These are phyloP conservation scores for Orbilia brochopaga DNA, from an alignment of 2,329 filamentous ascomycete genomes.

Conservation along the genomic window DNA sequence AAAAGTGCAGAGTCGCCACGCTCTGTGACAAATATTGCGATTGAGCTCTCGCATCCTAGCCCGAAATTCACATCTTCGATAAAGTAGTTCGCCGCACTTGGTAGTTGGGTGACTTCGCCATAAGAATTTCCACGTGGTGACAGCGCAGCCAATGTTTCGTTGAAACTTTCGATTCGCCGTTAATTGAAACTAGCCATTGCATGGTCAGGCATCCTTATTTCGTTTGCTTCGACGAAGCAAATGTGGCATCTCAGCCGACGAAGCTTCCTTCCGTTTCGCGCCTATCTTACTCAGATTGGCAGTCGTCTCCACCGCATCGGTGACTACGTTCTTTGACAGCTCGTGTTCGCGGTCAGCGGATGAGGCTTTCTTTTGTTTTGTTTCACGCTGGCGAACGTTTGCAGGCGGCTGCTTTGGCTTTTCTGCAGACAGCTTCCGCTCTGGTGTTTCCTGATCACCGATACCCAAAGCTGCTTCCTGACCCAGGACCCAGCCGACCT, in stretches of 20 bases:
- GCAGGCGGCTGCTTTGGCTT: not conserved
- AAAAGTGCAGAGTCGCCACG: conserved; percentile 5
- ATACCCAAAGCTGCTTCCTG: conserved; percentile 31
- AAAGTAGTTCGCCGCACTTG: not conserved
- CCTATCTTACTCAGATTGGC: conserved; percentile 47
- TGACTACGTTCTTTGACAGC: conserved; percentile 23
- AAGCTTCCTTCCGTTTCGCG: conserved; percentile 42
- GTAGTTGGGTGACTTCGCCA: not conserved
- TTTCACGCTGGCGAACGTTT: conserved; percentile 7
- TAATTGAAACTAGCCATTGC: conserved; percentile 3
- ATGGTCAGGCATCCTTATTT: conserved; percentile 31
- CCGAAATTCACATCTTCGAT: not conserved
- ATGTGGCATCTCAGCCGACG: conserved; percentile 22
- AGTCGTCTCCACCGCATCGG: conserved; percentile 33
- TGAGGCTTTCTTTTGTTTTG: conserved; percentile 18
- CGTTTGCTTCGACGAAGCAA: conserved; percentile 46
- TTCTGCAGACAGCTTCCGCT: not conserved
- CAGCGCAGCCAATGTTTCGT: not conserved
- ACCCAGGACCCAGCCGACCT: conserved; percentile 47
- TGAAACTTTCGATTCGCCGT: not conserved
- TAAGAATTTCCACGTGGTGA: not conserved
- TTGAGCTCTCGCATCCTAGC: conserved; percentile 23
- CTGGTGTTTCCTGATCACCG: not conserved
- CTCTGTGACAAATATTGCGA: conserved; percentile 30
- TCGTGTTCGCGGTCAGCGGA: conserved; percentile 24